Conservation (phyloP, 106 monocot genomes). For the Acanthochlamys bracteata region DNA sequence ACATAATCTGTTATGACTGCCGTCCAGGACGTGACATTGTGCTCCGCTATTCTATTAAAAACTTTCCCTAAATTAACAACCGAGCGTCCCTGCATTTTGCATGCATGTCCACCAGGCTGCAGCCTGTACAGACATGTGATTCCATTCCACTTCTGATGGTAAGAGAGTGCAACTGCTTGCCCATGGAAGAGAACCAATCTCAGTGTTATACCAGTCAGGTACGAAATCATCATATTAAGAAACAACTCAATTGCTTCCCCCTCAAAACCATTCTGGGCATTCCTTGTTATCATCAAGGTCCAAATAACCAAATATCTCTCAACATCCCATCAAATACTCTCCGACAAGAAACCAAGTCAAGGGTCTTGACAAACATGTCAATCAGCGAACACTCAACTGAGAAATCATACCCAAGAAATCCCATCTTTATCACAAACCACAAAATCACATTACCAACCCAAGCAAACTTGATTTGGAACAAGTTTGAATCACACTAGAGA, state of each 20-base stretch:
- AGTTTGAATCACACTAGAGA: constrained; percentile 44
- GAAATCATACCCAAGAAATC: constrained; percentile 24
- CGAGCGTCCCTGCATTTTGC: constrained; percentile 31
- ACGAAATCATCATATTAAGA: constrained; percentile 39
- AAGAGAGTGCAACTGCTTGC: constrained; percentile 57
- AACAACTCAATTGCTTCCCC: constrained; percentile 50
- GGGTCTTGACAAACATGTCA: constrained; percentile 54
- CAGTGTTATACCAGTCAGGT: constrained; percentile 61
- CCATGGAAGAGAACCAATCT: constrained; percentile 37
- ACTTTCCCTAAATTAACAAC: constrained; percentile 49
- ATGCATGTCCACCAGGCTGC: constrained; percentile 76
- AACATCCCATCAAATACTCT: constrained; percentile 58
- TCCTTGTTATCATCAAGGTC: constrained; percentile 76
- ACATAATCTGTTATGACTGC: constrained; percentile 58
- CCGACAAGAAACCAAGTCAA: constrained; percentile 40
- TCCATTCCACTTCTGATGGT: constrained; percentile 33
- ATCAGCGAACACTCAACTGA: constrained; percentile 62
- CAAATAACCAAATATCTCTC: constrained; percentile 55
- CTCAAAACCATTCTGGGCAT: constrained; percentile 28
- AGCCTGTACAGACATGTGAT: constrained; percentile 46
- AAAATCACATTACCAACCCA: constrained; percentile 31
- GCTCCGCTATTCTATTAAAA: constrained; percentile 48
- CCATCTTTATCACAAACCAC: constrained; percentile 45
- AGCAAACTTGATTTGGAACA: constrained; percentile 22
- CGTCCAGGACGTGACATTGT: constrained; percentile 87